Base-by-base conservation (phyloP, 257 asterid genomes). In the Solanum stenotomum region DNA sequence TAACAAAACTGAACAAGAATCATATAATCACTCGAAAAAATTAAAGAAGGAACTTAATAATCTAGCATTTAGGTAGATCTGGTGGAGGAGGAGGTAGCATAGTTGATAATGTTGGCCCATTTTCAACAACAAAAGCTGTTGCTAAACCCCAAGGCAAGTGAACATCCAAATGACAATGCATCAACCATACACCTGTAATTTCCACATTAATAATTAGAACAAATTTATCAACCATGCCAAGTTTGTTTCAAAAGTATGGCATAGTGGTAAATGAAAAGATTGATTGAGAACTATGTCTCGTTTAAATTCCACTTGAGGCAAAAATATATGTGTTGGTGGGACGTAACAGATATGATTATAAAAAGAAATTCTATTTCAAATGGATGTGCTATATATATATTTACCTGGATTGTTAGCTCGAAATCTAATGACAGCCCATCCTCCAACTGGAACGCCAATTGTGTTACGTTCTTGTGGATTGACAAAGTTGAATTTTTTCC, bases 111-210 rank as follows among this genome's bases (percentile, higher is more conserved):
- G 93, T 76, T n/a, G 35, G 92, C 59, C 94, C 95, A 88, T 93
- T 84, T 76, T 92, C 91, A 5, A 93, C 94, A 63, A 92, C 40
- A 72, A 93, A 33, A 31, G 90, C 91, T 33, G 91, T 59, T 46
- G 91, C 78, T 92, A 93, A 90, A 76, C 94, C 95, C 95, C 95
- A 92, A 59, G 91, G 90, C 79, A 89, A 92, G 88, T 93, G 95
- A 87, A 94, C 90, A 90, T 93, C 94, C 90, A 93, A 89, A 90
- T 93, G 95, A 81, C 95, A 93, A 83, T 93, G 95, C 90, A 92
- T 25, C 86, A 91, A 59, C 94, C 95, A 93, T 44, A 92, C 95
- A 70, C 95, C 95, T 93, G 89, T 78, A 84, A 52, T 84, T 63
- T 35, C 56, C 33, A 85, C 27, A 63, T 70, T 22, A 40, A 65